Evolutionary conservation across 495 filamentous ascomycete genomes (phyloP).

Genomic region (Penicillium cataractarum): DNA sequence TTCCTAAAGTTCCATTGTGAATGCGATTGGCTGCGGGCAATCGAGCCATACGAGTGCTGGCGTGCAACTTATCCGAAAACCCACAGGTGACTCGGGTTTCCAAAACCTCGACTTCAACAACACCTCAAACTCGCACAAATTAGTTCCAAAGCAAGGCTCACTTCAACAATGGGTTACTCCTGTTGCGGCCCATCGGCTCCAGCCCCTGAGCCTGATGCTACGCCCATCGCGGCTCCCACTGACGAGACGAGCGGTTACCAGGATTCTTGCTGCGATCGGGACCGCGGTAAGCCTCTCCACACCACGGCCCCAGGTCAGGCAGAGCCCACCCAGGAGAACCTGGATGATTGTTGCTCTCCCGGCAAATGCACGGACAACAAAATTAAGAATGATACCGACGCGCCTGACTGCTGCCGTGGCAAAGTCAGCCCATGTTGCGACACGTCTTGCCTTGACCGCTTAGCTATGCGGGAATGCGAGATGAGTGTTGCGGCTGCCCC

Average conservation of each 20-base stretch:
- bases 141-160: slow-evolving; percentile 8
- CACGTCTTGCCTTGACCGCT: slow-evolving; percentile 49
- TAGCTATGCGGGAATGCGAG: slow-evolving; percentile 47
- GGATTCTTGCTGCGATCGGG: not conserved
- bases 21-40: too few relatives aligned
- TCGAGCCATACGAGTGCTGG: too few relatives aligned
- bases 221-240: not conserved
- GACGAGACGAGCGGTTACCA: not conserved
- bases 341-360: slow-evolving; percentile 10
- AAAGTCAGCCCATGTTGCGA: slow-evolving; percentile 43
- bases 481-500: slow-evolving; percentile 10
- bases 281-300: not conserved
- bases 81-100: not conserved
- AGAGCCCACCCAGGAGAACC: not conserved
- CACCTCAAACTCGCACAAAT: slow-evolving; percentile 5
- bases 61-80: too few relatives aligned
- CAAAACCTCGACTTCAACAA: slow-evolving; percentile 7
- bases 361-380: slow-evolving; percentile 2
- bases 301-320: slow-evolving; percentile 1
- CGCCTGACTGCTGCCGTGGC: slow-evolving; percentile 40
- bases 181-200: slow-evolving; percentile 8
- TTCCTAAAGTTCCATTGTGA: too few relatives aligned
- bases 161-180: slow-evolving; percentile 7
- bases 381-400: slow-evolving; percentile 5
- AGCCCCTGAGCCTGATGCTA: not conserved